These are phyloP conservation scores for Fusarium stilboides DNA, from an alignment of 2,329 filamentous ascomycete species.

Conservation along the genomic window DNA sequence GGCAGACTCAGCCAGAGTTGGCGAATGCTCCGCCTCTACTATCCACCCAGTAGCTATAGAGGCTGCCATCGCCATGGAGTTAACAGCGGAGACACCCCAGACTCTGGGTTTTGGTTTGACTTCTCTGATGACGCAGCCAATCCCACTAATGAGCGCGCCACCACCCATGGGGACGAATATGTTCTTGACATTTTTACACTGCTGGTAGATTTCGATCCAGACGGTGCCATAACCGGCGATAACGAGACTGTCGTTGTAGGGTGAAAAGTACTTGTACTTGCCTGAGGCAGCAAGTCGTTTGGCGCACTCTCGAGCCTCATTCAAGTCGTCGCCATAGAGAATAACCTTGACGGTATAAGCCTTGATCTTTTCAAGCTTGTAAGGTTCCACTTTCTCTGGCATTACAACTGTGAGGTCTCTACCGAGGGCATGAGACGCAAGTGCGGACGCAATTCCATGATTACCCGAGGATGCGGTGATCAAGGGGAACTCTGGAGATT, in stretches of 20 bases:
- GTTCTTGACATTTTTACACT: not conserved
- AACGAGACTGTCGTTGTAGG: not conserved
- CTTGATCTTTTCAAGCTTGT: not conserved
- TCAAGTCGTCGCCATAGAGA: not conserved
- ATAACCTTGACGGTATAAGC: not conserved
- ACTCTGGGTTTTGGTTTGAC: not conserved
- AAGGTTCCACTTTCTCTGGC: not conserved
- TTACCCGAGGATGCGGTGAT: conserved; percentile 6
- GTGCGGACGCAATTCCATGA: conserved; percentile 2
- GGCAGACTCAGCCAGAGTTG: not conserved
- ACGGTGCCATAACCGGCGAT: conserved; percentile 7
- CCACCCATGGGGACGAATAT: conserved; percentile 6
- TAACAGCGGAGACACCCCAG: not conserved
- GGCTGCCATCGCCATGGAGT: conserved; percentile 2
- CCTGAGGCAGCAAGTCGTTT: not conserved
- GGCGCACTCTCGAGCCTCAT: not conserved
- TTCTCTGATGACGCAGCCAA: conserved; percentile 10
- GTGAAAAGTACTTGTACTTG: conserved; percentile 2
- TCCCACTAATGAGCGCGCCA: not conserved
- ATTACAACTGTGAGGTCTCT: not conserved
- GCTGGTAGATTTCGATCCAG: conserved; percentile 3
- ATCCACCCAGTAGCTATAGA: not conserved
- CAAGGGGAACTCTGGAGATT: not conserved
- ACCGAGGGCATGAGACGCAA: not conserved
- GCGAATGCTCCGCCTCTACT: not conserved